Base-by-base conservation (phyloP, 148 eudicot species). In the Silene conica region DNA sequence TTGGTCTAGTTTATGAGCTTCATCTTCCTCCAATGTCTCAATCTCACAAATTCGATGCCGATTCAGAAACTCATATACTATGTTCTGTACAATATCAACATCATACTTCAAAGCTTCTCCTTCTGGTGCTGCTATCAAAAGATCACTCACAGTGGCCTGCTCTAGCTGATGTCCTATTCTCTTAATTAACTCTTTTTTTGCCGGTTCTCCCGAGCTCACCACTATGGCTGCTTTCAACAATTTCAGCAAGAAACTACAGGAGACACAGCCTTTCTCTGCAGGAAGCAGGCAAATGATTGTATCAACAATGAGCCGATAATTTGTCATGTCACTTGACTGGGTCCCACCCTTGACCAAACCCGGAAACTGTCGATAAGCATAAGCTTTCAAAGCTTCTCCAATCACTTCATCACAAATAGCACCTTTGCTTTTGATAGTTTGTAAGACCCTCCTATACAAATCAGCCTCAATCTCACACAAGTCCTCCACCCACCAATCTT, bases 401-500 rank as follows among this genome's bases (percentile, higher is more conserved):
- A 92, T 83, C 46, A 90, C 92, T 80, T 90, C 97, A 73, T 75
- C 73, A 22, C 84, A 77, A 61, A 90, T 56, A 46, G 66, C 72
- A 50, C 86, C 89, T 81, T 84, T 84, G 63, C 58, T 84, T 78
- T 84, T 88, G 48, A 95, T 88, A 26, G 79, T 80, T 18, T 63
- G 41, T 2, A 95, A 83, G 6, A 92, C 89, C 63, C 81, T 87
- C 67, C 83, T 80, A 67, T 88, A 95, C 25, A 86, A 77, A 74
- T 84, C 90, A 73, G 86, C 77, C 66, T 89, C 99, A 65, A 95
- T 93, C 83, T 90, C 97, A 75, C 89, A 87, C 70, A 95, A 80
- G 75, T 95, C 99, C 87, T 95, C 97, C 48, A 88, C 96, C 97
- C 97, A 95, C 99, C 99, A 95, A 68, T 95, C 97, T 25, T 74